These are phyloP conservation scores for Cercospora sesami DNA, from an alignment of 2,329 filamentous ascomycete genomes.

Conservation along the genomic window DNA sequence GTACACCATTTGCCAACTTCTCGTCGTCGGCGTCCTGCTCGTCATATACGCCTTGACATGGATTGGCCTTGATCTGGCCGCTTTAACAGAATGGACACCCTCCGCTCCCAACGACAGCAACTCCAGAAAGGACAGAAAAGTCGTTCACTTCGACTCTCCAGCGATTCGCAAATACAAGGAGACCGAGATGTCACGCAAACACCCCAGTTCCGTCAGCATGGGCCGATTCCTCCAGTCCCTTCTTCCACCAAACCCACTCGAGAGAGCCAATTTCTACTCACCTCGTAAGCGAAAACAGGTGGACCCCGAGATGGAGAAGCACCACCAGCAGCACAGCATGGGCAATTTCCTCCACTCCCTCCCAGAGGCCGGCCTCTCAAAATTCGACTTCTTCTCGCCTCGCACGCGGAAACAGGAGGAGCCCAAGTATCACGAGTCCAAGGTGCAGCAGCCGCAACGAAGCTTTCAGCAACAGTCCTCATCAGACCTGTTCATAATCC, in stretches of 20 bases:
- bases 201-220: slow-evolving; percentile 9
- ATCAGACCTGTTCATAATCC: not conserved
- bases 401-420: not conserved
- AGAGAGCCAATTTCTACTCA: not conserved
- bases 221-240: not conserved
- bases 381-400: not conserved
- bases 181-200: not conserved
- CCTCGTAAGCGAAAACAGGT: not conserved
- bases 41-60: not conserved
- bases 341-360: not conserved
- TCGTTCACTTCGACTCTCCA: not conserved
- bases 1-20: not conserved
- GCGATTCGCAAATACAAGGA: not conserved
- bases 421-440: not conserved
- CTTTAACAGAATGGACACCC: not conserved
- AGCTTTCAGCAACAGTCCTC: not conserved
- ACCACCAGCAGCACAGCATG: not conserved
- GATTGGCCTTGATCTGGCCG: not conserved
- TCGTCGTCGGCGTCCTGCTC: not conserved
- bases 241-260: not conserved
- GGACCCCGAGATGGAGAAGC: not conserved
- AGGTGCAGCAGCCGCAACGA: not conserved
- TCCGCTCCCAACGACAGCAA: not conserved
- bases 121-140: not conserved
- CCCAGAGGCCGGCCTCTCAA: not conserved